Percentiles rank a stretch among this genome's conserved stretches.
Evolutionary conservation across 2,329 filamentous ascomycete species (phyloP).

Genomic region (Neocucurbitaria cava): DNA sequence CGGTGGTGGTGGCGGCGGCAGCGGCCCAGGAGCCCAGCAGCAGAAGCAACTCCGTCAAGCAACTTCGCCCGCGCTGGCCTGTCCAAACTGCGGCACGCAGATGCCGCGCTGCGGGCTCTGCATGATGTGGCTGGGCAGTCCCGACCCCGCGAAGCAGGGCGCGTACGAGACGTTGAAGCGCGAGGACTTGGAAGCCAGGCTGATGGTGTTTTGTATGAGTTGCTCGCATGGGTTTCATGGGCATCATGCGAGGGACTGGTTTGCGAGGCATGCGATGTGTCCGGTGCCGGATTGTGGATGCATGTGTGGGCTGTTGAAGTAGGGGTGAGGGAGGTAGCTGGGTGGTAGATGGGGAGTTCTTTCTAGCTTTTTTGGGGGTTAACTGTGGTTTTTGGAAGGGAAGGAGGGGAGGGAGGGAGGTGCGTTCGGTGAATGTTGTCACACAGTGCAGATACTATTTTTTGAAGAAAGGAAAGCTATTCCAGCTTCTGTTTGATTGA

Average conservation of each 20-base stretch:
- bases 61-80: constrained; percentile 58
- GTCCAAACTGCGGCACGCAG: constrained; percentile 66
- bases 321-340: too few species aligned
- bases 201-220: constrained; percentile 67
- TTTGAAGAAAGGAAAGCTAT: not conserved
- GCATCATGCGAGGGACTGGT: constrained; percentile 69
- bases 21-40: too few species aligned
- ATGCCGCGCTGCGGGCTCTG: constrained; percentile 70
- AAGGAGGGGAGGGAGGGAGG: too few species aligned
- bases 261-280: constrained; percentile 61
- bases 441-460: not conserved
- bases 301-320: constrained; percentile 56
- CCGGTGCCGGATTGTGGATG: constrained; percentile 64
- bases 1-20: too few species aligned
- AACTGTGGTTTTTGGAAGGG: not conserved
- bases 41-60: constrained; percentile 20
- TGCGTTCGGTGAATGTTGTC: too few species aligned
- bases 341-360: too few species aligned
- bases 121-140: constrained; percentile 66
- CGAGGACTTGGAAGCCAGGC: constrained; percentile 60
- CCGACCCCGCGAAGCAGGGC: constrained; percentile 58
- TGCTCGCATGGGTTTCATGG: constrained; percentile 71
- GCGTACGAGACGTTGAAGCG: constrained; percentile 44
- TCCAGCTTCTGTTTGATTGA: not conserved
- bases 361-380: too few species aligned